Percentiles rank a stretch among this genome's conserved stretches.
Evolutionary conservation across 805 yeast genomes (phyloP).

Genomic region (Blastobotrys attinorum): DNA sequence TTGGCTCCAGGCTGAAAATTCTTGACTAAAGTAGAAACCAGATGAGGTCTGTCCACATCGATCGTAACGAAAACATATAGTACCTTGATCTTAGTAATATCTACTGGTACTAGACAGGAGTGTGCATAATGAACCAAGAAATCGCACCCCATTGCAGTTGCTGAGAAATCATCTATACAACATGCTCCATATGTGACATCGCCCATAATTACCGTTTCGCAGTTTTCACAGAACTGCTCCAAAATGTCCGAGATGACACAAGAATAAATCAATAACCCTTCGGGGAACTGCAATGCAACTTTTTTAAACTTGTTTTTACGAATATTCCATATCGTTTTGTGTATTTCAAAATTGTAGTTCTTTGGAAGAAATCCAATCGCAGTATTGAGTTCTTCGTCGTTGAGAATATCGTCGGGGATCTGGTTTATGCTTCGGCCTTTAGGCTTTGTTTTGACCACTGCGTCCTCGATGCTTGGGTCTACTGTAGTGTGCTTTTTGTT

Average conservation of each 20-base stretch:
- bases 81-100: conserved; percentile 82
- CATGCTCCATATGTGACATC: conserved; percentile 99
- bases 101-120: conserved; percentile 93
- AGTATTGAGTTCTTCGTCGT: conserved; percentile 73
- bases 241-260: conserved; percentile 84
- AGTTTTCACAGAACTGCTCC: conserved; percentile 73
- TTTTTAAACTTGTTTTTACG: conserved; percentile 64
- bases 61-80: conserved; percentile 94
- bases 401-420: conserved; percentile 76
- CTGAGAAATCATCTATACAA: conserved; percentile 95
- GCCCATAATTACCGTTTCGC: conserved; percentile 92
- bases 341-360: conserved; percentile 92
- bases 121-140: conserved; percentile 95
- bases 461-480: conserved; percentile 14
- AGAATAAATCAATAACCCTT: conserved; percentile 84
- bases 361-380: conserved; percentile 78
- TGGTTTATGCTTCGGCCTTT: conserved; percentile 53
- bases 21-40: conserved; percentile 63
- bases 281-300: conserved; percentile 96
- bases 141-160: conserved; percentile 87
- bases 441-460: conserved; percentile 7
- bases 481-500: too few relatives aligned
- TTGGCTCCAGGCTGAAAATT: conserved; percentile 60
- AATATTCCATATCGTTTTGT: conserved; percentile 92
- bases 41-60: conserved; percentile 73